Percentiles rank a stretch among this genome's conserved stretches.
These are phyloP conservation scores for Phytophthora fragariaefolia DNA, from an alignment of 352 stramenopile species.

Conservation along the genomic window DNA sequence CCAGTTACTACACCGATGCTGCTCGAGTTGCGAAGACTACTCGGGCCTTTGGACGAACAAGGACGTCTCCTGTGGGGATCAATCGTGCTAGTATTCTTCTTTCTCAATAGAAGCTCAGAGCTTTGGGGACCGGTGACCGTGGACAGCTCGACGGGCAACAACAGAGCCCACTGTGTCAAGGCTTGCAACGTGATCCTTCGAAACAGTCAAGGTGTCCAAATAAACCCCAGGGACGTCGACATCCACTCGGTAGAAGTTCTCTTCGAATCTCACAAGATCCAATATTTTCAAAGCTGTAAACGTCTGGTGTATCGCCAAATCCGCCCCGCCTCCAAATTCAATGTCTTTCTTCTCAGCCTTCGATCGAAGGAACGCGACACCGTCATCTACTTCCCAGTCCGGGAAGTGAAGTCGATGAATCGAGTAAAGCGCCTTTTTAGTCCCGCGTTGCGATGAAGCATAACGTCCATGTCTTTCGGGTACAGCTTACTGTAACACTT, in stretches of 20 bases:
- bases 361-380: conserved; percentile 60
- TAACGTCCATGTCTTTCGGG: conserved; percentile 85
- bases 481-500: too few relatives aligned
- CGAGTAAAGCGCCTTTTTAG: conserved; percentile 93
- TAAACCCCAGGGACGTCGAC: not conserved
- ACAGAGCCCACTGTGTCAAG: conserved; percentile 9
- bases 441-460: conserved; percentile 92
- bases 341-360: conserved; percentile 56
- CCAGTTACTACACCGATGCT: conserved; percentile 45
- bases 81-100: conserved; percentile 34
- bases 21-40: conserved; percentile 17
- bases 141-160: not conserved
- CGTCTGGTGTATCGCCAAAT: conserved; percentile 33
- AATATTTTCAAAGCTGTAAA: conserved; percentile 55
- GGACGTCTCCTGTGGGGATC: conserved; percentile 20
- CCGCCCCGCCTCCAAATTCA: conserved; percentile 33
- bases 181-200: conserved; percentile 13
- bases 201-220: not conserved
- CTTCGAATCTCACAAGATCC: conserved; percentile 28
- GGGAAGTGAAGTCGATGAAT: conserved; percentile 91
- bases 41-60: not conserved
- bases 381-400: conserved; percentile 87
- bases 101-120: conserved; percentile 34
- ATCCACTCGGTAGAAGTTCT: not conserved
- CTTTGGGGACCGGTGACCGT: conserved; percentile 15